Conservation (phyloP, 257 asterid genomes). For the Lavandula angustifolia region DNA sequence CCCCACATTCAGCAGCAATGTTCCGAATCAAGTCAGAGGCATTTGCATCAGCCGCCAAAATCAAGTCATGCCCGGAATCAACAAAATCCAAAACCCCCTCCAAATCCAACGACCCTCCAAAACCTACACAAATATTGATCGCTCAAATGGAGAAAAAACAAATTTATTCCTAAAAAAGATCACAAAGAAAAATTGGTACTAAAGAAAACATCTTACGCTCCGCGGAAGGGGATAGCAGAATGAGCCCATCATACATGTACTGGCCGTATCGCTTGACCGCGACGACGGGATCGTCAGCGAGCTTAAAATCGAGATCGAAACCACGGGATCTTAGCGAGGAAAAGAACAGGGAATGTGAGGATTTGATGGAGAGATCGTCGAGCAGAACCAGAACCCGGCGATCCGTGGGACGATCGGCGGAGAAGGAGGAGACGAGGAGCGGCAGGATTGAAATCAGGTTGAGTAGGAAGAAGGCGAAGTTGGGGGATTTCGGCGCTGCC, state of each 20-base stretch:
- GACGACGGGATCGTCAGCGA: slow-evolving; percentile 64
- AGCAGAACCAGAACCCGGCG: slow-evolving; percentile 70
- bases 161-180: not conserved
- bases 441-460: slow-evolving; percentile 43
- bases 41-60: slow-evolving; percentile 70
- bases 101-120: slow-evolving; percentile 79
- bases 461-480: slow-evolving; percentile 32
- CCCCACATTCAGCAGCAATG: slow-evolving; percentile 64
- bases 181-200: not conserved
- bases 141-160: slow-evolving; percentile 15
- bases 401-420: slow-evolving; percentile 60
- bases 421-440: slow-evolving; percentile 47
- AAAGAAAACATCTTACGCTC: slow-evolving; percentile 49
- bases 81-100: slow-evolving; percentile 73
- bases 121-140: slow-evolving; percentile 42
- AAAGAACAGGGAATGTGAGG: slow-evolving; percentile 78
- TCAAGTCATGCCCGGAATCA: slow-evolving; percentile 84
- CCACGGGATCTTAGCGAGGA: slow-evolving; percentile 60
- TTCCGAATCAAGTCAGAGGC: slow-evolving; percentile 74
- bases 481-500: slow-evolving; percentile 37
- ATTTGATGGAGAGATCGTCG: slow-evolving; percentile 69
- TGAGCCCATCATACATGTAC: slow-evolving; percentile 72
- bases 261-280: slow-evolving; percentile 69
- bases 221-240: slow-evolving; percentile 63
- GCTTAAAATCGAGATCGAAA: slow-evolving; percentile 74